Conservation (phyloP, 108 stramenopile genomes). For the Skeletonema grethae region DNA sequence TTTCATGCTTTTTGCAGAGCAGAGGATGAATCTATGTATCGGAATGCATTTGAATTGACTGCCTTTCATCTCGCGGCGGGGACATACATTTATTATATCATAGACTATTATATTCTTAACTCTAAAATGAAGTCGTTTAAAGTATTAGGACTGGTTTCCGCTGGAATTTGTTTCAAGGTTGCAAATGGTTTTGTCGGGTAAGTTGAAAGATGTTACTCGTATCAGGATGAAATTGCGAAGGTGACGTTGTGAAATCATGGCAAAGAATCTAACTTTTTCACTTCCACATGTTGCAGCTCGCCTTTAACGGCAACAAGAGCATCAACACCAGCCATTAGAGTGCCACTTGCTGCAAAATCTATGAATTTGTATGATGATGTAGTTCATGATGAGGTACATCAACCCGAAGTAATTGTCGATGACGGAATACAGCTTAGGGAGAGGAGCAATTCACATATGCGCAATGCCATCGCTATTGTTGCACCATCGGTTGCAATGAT, state of each 20-base stretch:
- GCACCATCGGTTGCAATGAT: conserved; percentile 25
- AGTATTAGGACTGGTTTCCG: not conserved
- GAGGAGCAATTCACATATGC: conserved; percentile 4
- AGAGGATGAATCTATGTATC: not conserved
- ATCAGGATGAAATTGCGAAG: not conserved
- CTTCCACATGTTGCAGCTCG: conserved; percentile 9
- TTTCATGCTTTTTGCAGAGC: not conserved
- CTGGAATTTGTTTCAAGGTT: conserved; percentile 15
- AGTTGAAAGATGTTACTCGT: not conserved
- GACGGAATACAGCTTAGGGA: conserved; percentile 8
- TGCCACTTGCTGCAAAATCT: conserved; percentile 9
- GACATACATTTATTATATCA: not conserved
- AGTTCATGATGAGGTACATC: conserved; percentile 6
- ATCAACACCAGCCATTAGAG: conserved; percentile 10
- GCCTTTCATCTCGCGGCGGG: too few species aligned
- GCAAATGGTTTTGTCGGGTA: conserved; percentile 30
- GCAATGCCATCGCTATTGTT: conserved; percentile 15
- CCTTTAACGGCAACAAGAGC: conserved; percentile 2
- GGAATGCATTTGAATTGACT: not conserved
- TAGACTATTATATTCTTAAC: not conserved
- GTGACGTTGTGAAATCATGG: not conserved
- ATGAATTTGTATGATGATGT: not conserved
- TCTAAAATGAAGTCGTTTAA: conserved; percentile 11
- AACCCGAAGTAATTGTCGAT: conserved; percentile 5
- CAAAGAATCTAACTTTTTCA: not conserved